These are phyloP conservation scores for Penicillium canariense DNA, from an alignment of 495 filamentous ascomycete species.

Conservation along the genomic window DNA sequence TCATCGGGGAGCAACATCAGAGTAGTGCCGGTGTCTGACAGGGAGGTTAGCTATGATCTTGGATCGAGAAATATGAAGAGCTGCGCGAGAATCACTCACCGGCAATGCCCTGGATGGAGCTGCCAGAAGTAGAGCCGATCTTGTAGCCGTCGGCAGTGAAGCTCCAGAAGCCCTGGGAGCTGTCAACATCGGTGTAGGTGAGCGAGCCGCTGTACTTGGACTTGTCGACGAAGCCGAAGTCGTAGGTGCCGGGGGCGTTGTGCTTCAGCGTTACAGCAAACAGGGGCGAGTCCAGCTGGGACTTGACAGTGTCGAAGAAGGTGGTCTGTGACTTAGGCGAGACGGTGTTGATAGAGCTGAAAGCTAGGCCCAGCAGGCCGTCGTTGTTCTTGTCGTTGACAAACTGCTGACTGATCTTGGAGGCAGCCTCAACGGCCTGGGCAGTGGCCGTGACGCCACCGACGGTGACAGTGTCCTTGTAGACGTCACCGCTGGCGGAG, in stretches of 20 bases:
- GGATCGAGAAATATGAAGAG: neutral
- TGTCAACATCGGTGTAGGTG: conserved; percentile 58
- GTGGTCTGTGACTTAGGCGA: conserved; percentile 59
- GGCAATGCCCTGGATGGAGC: conserved; percentile 36
- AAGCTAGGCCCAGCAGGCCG: conserved; percentile 71
- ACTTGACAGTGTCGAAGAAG: conserved; percentile 70
- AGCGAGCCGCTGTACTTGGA: conserved; percentile 62
- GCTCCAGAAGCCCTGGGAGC: conserved; percentile 64
- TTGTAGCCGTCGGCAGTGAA: conserved; percentile 64
- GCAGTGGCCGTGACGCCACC: conserved; percentile 58
- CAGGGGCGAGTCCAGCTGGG: conserved; percentile 54
- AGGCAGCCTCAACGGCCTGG: conserved; percentile 71
- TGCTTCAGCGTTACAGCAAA: conserved; percentile 70
- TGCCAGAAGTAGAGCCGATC: conserved; percentile 48
- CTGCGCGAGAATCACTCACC: conserved; percentile 21
- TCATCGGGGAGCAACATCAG: conserved; percentile 59
- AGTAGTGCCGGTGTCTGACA: conserved; percentile 64
- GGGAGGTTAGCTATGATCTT: neutral
- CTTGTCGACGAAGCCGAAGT: conserved; percentile 71
- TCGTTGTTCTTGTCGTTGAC: conserved; percentile 57
- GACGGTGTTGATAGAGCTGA: conserved; percentile 69
- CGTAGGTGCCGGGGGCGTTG: conserved; percentile 61
- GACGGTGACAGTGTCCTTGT: conserved; percentile 65
- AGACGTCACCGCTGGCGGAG: conserved; percentile 63
- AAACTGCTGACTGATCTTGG: conserved; percentile 59